These are phyloP conservation scores for Phytophthora tubulina DNA, from an alignment of 352 stramenopile genomes.

Conservation along the genomic window DNA sequence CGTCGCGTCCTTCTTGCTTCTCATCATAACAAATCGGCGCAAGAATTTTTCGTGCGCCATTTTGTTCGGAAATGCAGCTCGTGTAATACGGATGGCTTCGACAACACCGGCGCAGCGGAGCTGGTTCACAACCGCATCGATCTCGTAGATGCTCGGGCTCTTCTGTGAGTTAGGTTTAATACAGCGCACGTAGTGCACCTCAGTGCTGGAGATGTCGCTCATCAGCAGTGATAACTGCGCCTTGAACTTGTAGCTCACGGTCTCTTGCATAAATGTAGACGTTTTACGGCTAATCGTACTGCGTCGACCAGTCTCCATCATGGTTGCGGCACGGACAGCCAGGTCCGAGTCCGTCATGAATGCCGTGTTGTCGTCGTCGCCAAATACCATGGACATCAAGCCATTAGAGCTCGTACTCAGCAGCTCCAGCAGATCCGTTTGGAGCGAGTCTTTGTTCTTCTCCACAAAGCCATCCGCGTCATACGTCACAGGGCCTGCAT, in stretches of 20 bases:
- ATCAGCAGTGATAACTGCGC: constrained; percentile 87
- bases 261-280: constrained; percentile 89
- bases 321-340: constrained; percentile 56
- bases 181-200: constrained; percentile 91
- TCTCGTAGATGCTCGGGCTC: constrained; percentile 84
- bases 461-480: constrained; percentile 86
- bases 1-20: constrained; percentile 41
- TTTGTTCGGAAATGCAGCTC: constrained; percentile 93
- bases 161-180: constrained; percentile 93
- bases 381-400: constrained; percentile 80
- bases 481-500: constrained; percentile 86
- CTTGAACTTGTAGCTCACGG: constrained; percentile 92
- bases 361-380: constrained; percentile 55
- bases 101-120: constrained; percentile 91
- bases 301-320: constrained; percentile 59
- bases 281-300: constrained; percentile 69
- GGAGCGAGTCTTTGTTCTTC: constrained; percentile 90
- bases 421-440: constrained; percentile 81
- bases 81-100: constrained; percentile 92
- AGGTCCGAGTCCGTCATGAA: constrained; percentile 75
- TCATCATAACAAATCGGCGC: constrained; percentile 83
- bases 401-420: constrained; percentile 74
- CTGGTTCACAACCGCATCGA: constrained; percentile 86
- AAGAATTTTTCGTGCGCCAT: constrained; percentile 93
- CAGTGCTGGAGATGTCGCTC: constrained; percentile 86